These are phyloP conservation scores for Blastomyces gilchristii DNA, from an alignment of 2,329 filamentous ascomycete genomes.

Conservation along the genomic window DNA sequence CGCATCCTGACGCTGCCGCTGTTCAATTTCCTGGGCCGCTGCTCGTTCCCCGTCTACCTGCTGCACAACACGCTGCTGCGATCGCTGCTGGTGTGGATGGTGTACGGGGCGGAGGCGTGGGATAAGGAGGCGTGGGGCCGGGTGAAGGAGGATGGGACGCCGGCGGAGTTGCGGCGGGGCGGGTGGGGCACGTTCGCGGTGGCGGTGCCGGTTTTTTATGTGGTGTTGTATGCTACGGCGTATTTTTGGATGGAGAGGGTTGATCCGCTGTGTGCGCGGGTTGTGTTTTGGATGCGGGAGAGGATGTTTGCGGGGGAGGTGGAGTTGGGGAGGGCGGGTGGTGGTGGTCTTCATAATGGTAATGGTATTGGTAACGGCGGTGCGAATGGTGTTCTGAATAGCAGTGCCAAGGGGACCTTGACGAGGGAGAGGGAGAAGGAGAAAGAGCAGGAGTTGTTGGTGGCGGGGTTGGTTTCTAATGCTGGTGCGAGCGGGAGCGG, in stretches of 20 bases:
- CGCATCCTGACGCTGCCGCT: conserved; percentile 15
- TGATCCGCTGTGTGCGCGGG: conserved; percentile 12
- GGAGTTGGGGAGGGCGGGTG: conserved; percentile 4
- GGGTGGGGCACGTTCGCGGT: conserved; percentile 7
- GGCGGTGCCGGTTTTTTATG: conserved; percentile 13
- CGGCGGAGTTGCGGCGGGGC: conserved; percentile 2
- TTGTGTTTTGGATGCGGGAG: conserved; percentile 10
- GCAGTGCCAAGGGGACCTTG: not conserved
- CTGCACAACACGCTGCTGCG: conserved; percentile 20
- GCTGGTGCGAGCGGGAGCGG: not conserved
- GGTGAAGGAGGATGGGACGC: conserved; percentile 11
- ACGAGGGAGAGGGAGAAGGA: conserved; percentile 3
- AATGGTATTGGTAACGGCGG: not conserved
- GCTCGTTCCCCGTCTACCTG: conserved; percentile 22
- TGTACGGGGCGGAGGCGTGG: conserved; percentile 14
- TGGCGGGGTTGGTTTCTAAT: not conserved
- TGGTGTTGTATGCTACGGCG: conserved; percentile 11
- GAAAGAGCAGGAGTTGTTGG: not conserved
- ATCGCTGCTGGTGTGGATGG: conserved; percentile 19
- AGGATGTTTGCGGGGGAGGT: conserved; percentile 11
- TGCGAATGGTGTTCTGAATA: not conserved
- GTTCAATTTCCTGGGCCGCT: conserved; percentile 21
- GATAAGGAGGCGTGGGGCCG: not conserved
- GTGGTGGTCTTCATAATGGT: not conserved
- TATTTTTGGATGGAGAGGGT: conserved; percentile 13